Evolutionary conservation across 179 eudicot genomes (phyloP).

Genomic region (Amaranthus tricolor): DNA sequence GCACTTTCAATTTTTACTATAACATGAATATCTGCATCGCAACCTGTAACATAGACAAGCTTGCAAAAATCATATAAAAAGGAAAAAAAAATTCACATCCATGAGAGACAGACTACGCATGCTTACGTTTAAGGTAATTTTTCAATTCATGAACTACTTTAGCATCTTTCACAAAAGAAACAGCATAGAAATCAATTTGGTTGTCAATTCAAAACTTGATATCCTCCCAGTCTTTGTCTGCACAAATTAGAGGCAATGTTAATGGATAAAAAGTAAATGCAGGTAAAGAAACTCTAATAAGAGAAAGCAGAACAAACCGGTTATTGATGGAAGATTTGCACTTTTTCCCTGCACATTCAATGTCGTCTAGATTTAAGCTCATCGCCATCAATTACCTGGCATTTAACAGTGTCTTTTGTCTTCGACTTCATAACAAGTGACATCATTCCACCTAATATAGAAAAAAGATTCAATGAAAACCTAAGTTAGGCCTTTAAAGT

Average conservation of each 20-base stretch:
- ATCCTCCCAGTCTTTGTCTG: slow-evolving; percentile 99
- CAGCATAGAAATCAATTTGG: slow-evolving; percentile 87
- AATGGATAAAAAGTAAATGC: slow-evolving; percentile 1
- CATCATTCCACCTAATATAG: slow-evolving; percentile 88
- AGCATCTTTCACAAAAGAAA: slow-evolving; percentile 95
- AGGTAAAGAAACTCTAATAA: not conserved
- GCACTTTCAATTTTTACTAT: slow-evolving; percentile 96
- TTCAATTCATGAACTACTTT: slow-evolving; percentile 82
- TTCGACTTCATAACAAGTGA: slow-evolving; percentile 78
- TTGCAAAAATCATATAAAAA: not conserved
- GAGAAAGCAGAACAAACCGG: slow-evolving; percentile 49
- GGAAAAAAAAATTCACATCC: not conserved
- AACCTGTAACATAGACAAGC: slow-evolving; percentile 42
- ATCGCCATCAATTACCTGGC: slow-evolving; percentile 93
- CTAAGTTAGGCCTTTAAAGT: slow-evolving; percentile 4
- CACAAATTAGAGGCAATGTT: slow-evolving; percentile 1
- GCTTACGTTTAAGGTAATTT: slow-evolving; percentile 72
- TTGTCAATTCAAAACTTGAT: slow-evolving; percentile 98
- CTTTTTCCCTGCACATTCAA: slow-evolving; percentile 98
- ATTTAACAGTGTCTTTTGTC: slow-evolving; percentile 74
- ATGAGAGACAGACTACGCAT: not conserved
- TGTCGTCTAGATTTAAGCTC: slow-evolving; percentile 93
- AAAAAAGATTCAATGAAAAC: slow-evolving; percentile 11
- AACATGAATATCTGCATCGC: slow-evolving; percentile 83
- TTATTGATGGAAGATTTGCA: slow-evolving; percentile 97